These are phyloP conservation scores for Fusarium praegraminearum DNA, from an alignment of 2,329 filamentous ascomycete genomes.

Conservation along the genomic window DNA sequence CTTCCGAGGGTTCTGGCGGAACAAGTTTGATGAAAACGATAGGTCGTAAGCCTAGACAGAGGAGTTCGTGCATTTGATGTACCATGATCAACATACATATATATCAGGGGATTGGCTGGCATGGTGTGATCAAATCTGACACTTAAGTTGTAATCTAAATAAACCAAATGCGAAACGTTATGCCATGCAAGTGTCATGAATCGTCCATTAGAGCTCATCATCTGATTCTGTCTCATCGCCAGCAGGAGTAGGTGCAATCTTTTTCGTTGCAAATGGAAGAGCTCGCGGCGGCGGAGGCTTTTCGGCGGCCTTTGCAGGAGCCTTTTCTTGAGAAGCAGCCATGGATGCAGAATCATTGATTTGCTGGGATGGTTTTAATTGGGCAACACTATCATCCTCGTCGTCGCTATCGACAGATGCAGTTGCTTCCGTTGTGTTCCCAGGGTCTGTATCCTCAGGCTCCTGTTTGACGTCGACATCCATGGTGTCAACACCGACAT, in stretches of 20 bases:
- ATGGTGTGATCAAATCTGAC: neutral
- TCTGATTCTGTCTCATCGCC: slow-evolving; percentile 67
- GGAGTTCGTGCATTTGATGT: neutral
- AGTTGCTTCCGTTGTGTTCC: slow-evolving; percentile 56
- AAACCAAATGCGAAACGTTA: neutral
- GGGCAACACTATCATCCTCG: slow-evolving; percentile 54
- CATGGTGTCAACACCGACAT: slow-evolving; percentile 59
- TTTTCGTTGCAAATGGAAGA: slow-evolving; percentile 60
- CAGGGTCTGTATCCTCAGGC: slow-evolving; percentile 57
- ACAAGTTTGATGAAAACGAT: slow-evolving; percentile 66
- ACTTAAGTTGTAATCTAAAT: slow-evolving; percentile 7
- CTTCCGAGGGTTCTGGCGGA: slow-evolving; percentile 69
- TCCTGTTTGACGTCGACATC: slow-evolving; percentile 59
- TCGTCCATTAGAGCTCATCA: slow-evolving; percentile 62
- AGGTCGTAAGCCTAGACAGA: slow-evolving; percentile 43
- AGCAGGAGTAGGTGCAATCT: slow-evolving; percentile 47
- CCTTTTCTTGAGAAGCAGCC: slow-evolving; percentile 11
- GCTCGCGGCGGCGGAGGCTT: slow-evolving; percentile 55
- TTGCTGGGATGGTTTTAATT: slow-evolving; percentile 11
- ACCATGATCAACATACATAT: neutral
- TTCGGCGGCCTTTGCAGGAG: slow-evolving; percentile 36
- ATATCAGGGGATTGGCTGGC: neutral
- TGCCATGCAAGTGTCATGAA: slow-evolving; percentile 10
- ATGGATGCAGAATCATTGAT: slow-evolving; percentile 3
- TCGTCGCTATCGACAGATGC: slow-evolving; percentile 59